phyloP scores from a whole-genome alignment of 2,329 filamentous ascomycete species.

The Metarhizium humberi region DNA sequence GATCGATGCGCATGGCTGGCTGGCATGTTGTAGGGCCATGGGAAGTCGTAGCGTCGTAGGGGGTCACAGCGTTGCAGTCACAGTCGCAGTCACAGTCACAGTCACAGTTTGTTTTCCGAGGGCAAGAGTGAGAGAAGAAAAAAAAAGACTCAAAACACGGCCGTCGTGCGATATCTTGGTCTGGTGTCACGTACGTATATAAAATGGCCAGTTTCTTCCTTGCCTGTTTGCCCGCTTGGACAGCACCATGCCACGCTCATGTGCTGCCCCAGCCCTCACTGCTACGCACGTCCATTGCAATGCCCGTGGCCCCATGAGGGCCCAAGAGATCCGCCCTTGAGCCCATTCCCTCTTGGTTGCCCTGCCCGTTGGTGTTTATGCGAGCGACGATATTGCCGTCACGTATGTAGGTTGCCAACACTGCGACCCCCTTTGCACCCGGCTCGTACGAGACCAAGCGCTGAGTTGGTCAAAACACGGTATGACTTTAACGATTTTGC shows the following conservation, averaged over 20 bases:
- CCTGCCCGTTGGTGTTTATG: too few relatives aligned
- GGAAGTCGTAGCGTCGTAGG: not conserved
- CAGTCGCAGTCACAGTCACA: too few relatives aligned
- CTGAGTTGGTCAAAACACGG: not conserved
- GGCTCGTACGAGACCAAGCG: not conserved
- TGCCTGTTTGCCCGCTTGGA: not conserved
- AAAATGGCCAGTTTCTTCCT: not conserved
- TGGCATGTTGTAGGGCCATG: too few relatives aligned
- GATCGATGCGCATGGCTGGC: too few relatives aligned
- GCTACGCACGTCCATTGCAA: not conserved
- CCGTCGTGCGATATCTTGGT: not conserved
- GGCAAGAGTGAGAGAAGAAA: too few relatives aligned
- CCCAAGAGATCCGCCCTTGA: too few relatives aligned
- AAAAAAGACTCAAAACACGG: too few relatives aligned
- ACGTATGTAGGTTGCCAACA: not conserved
- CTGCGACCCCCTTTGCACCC: not conserved
- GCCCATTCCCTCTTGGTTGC: too few relatives aligned
- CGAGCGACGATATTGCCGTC: not conserved
- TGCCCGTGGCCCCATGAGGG: not conserved
- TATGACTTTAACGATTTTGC: not conserved
- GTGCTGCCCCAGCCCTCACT: not conserved
- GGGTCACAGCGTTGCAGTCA: not conserved
- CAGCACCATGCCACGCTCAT: not conserved
- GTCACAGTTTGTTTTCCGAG: too few relatives aligned
- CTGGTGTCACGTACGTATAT: not conserved